Base-by-base conservation (phyloP, 352 stramenopile species). In the Phytophthora boehmeriae region DNA sequence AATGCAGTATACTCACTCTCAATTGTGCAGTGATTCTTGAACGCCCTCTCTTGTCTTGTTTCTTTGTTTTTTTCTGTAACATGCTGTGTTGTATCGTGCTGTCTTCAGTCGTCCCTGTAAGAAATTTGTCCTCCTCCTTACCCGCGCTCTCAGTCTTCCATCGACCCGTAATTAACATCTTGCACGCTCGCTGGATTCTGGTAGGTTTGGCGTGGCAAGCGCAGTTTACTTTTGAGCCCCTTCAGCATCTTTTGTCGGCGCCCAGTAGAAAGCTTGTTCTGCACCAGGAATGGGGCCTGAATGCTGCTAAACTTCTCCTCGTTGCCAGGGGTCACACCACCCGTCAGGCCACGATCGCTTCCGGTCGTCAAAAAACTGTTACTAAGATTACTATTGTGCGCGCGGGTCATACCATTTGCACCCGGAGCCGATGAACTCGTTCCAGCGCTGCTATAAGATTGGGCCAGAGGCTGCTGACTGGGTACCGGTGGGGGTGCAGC, bases 171-270 rank as follows among this genome's bases (percentile, higher is more conserved):
- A 38, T 70, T 42, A 73, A 71, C 57, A 66, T 22, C 54, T 67
- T 62, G 54, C 43, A 63, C 54, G 43, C 20, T 63, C 41, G 36
- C 16, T 35, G 28, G 16, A 25, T 54, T 20, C 43, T 39, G 11
- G 8, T 60, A 62, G 34, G 16, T 35, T 74, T 55, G 32, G 50
- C 28, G 42, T 48, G 39, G 44, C 48, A 39, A 50, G 27, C 23
- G 14, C 17, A 56, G 13, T 68, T 74, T 92, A 95, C 69, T 95
- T 95, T 92, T 93, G 43, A 95, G 70, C 13, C 86, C 84, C 81
- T 95, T 95, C 25, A 95, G 73, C 83, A 95, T 95, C 71, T 93
- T 93, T 75, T 95, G 86, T 14, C 86, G 78, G 45, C 84, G 84
- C 28, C 85, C 83, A 5, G 84, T 92, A 34, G 86, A 95, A 36